Evolutionary conservation across 2,329 filamentous ascomycete species (phyloP), one percentile per base, ranked within the genome.

Genomic region (Colletotrichum abscissum): DNA sequence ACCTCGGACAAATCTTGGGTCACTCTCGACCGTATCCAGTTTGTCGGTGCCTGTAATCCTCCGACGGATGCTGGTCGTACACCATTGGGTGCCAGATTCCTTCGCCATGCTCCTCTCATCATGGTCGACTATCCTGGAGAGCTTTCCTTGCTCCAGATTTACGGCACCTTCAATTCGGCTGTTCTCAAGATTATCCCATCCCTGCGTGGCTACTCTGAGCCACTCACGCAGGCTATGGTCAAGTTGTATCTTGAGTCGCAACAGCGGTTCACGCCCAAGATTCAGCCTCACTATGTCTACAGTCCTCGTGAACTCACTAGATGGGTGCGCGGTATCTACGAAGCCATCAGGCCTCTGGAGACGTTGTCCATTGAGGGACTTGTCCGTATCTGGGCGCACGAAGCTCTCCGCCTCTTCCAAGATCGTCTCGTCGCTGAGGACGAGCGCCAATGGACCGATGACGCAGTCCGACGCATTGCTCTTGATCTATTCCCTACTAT

Each of bases 101-200:
- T 99, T 76, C 92, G 97, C 72, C 97, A 99, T 82, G 95, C 97
- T 19, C 97, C 97, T n/a, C 90, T 99, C 67, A 94, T 99, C 84
- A 99, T 99, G 97, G 97, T 99, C 55, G 97, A 99, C 81, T 99
- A 99, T 80, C 97, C 97, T 74, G 97, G 97, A 79, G 95, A 99
- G 85, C 88, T 95, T 56, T 99, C 97, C 4, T 90, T 99, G 49
- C 93, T 92, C 77, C 97, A 99, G 82, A 99, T 99, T 77, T 99
- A 99, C 81, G 97, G 97, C 77, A 98, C 97, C 0, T 99, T 99
- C 89, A 99, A 97, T 81, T 93, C 90, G 68, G 97, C 97, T 11
- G 92, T 99, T 56, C 92, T 99, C 80, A 99, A 99, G 88, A 97
- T 99, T 75, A 93, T 99, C 63, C 96, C 97, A 1, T 92, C 95